Evolutionary conservation across 1,139 yeast species (phyloP).

Genomic region (Kodamaea derodonti): DNA sequence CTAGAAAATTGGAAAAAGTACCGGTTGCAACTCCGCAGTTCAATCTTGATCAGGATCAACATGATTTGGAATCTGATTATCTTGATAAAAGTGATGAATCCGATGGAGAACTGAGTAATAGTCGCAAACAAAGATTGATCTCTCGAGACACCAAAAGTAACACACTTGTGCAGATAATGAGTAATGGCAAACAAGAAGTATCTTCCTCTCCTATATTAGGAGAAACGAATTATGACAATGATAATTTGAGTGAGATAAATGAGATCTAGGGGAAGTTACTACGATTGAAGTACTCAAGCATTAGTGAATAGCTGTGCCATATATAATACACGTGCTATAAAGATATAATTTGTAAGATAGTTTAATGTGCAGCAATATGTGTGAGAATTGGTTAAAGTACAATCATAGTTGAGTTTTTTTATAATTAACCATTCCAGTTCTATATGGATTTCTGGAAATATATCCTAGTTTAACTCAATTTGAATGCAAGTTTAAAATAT

Average conservation of each 20-base stretch:
- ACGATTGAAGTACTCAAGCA: no score
- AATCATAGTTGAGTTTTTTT: no score
- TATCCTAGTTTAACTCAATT: no score
- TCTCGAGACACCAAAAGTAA: constrained; percentile 25
- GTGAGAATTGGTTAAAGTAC: no score
- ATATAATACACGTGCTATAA: no score
- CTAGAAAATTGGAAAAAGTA: constrained; percentile 8
- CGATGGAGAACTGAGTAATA: constrained; percentile 20
- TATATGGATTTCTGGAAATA: no score
- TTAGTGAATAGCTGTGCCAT: no score
- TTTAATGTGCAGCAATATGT: no score
- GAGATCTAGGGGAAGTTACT: constrained; percentile 5
- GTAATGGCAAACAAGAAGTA: constrained; percentile 21
- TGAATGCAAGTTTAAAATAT: no score
- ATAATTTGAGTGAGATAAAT: constrained; percentile 9
- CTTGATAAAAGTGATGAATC: constrained; percentile 13
- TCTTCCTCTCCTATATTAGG: constrained; percentile 20
- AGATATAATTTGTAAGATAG: no score
- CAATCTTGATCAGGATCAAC: constrained; percentile 15
- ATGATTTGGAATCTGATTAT: constrained; percentile 9
- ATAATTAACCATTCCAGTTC: no score
- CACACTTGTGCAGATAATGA: constrained; percentile 22
- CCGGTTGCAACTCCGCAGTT: constrained; percentile 8
- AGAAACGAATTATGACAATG: constrained; percentile 9
- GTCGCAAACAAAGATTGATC: constrained; percentile 32